phyloP scores from a whole-genome alignment of 176 grass and related monocot species.

The Pontederia paniculata region DNA sequence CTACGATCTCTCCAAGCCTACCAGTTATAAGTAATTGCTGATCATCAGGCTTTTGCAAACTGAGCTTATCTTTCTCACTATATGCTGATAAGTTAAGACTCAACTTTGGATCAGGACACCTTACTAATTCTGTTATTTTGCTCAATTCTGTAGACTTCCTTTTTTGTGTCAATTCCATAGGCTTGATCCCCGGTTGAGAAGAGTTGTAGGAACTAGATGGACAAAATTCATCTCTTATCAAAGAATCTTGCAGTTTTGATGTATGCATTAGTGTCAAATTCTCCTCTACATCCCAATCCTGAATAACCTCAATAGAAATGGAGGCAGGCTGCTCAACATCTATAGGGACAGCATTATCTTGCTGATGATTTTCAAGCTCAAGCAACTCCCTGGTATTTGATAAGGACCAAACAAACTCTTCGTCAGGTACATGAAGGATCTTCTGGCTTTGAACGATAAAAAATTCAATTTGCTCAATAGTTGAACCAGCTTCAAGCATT shows the following conservation, averaged over 20 bases:
- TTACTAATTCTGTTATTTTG: slow-evolving; percentile 10
- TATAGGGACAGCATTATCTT: slow-evolving; percentile 7
- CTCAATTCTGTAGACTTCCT: neutral
- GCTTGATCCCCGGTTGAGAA: slow-evolving; percentile 21
- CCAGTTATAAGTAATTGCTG: slow-evolving; percentile 37
- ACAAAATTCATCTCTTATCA: slow-evolving; percentile 13
- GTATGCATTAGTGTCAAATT: slow-evolving; percentile 6
- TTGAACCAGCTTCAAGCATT: slow-evolving; percentile 60
- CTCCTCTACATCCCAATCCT: slow-evolving; percentile 56
- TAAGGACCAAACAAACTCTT: slow-evolving; percentile 65
- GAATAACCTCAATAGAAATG: slow-evolving; percentile 43
- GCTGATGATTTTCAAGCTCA: slow-evolving; percentile 22
- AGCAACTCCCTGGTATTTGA: slow-evolving; percentile 25
- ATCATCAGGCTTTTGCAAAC: slow-evolving; percentile 23
- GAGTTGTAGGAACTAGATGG: slow-evolving; percentile 30
- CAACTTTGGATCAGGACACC: slow-evolving; percentile 25
- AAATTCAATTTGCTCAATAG: slow-evolving; percentile 45
- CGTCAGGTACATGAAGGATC: slow-evolving; percentile 47
- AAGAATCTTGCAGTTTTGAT: slow-evolving; percentile 25
- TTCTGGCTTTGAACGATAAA: slow-evolving; percentile 78
- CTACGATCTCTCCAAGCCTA: slow-evolving; percentile 55
- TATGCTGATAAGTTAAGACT: slow-evolving; percentile 8
- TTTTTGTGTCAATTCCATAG: neutral
- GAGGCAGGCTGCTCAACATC: slow-evolving; percentile 20
- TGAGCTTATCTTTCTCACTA: slow-evolving; percentile 11